Conservation (phyloP, 495 filamentous ascomycete species). For the Staphylotrichum longicolle region DNA sequence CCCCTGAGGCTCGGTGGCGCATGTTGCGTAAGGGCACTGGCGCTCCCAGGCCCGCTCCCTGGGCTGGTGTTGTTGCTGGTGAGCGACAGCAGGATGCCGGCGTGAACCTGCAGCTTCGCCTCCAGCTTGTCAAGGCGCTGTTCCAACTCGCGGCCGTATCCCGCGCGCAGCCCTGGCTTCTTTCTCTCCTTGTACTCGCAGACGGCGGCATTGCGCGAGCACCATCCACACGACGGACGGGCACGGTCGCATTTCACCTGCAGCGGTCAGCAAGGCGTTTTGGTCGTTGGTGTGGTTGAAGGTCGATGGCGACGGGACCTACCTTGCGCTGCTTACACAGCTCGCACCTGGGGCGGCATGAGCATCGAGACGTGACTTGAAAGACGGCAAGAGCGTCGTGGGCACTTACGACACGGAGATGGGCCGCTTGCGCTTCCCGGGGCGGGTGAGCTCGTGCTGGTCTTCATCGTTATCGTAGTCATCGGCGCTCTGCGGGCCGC, state of each 20-base stretch:
- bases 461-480: conserved; percentile 44
- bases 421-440: conserved; percentile 55
- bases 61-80: conserved; percentile 23
- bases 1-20: conserved; percentile 49
- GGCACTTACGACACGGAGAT: conserved; percentile 55
- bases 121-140: conserved; percentile 65
- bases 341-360: conserved; percentile 57
- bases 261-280: conserved; percentile 7
- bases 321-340: conserved; percentile 82
- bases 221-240: conserved; percentile 87
- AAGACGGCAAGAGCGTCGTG: not conserved
- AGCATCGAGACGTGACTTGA: not conserved
- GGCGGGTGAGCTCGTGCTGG: conserved; percentile 40
- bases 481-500: conserved; percentile 39
- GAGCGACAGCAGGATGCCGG: conserved; percentile 46
- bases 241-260: conserved; percentile 78
- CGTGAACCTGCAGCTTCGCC: conserved; percentile 48
- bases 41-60: conserved; percentile 44
- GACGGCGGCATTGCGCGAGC: conserved; percentile 67
- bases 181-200: conserved; percentile 86
- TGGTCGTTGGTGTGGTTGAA: not conserved
- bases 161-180: conserved; percentile 79
- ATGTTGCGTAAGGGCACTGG: conserved; percentile 38
- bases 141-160: conserved; percentile 85
- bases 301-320: conserved; percentile 17